Conservation (phyloP, 2,329 filamentous ascomycete genomes). For the Podosphaera xanthii region DNA sequence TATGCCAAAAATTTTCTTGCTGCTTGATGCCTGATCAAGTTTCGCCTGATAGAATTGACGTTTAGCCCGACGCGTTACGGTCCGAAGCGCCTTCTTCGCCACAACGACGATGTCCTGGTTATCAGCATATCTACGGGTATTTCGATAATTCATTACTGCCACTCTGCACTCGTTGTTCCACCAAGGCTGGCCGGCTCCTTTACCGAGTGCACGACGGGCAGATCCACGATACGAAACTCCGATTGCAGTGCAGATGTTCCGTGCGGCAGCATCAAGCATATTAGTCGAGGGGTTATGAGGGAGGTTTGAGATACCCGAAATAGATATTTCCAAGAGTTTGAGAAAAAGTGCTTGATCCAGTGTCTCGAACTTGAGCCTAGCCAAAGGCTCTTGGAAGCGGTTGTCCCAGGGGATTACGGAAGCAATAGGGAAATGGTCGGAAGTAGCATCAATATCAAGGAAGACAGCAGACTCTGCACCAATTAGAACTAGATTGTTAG, state of each 20-base stretch:
- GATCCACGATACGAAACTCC: too few species aligned
- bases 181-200: too few species aligned
- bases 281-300: neutral
- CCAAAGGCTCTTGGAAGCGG: too few species aligned
- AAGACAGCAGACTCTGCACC: neutral
- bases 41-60: neutral
- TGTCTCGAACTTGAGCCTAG: neutral
- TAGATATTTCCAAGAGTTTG: neutral
- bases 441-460: neutral
- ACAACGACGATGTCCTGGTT: neutral
- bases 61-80: neutral
- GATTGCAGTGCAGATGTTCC: neutral
- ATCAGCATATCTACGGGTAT: neutral
- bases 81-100: neutral
- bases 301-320: neutral
- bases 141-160: neutral
- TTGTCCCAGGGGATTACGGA: too few species aligned
- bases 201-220: too few species aligned
- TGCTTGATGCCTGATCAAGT: neutral
- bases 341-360: neutral
- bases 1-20: neutral
- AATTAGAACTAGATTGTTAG: neutral
- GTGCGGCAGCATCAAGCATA: neutral
- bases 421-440: too few species aligned
- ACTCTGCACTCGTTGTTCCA: neutral